Evolutionary conservation across 257 asterid species (phyloP), one percentile per base, ranked within the genome.

Genomic region (Nicotiana otophora): DNA sequence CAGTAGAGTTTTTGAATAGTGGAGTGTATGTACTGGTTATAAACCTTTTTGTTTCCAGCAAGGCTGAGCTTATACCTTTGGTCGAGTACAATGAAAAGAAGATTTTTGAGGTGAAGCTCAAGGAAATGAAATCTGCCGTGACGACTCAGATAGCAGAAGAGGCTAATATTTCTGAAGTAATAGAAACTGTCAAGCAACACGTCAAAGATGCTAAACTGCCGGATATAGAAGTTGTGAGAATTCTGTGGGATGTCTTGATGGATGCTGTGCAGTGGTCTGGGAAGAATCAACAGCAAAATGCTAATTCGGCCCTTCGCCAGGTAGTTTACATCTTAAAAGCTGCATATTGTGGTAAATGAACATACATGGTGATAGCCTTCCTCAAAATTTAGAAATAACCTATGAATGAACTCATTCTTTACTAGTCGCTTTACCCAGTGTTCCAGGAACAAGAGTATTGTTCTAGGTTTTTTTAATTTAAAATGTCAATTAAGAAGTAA

Each of bases 211-310:
- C 98, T 79, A 90, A 91, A 81, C 87, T 95, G 62, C 99, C 99
- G 5, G 98, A 95, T 81, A 86, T 86, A 81, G 98, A 93, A 83
- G 95, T 92, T 78, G 95, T 95, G 16, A 86, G 99, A 34, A 94
- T 95, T 83, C 88, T 95, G 34, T 95, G 99, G 99, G 99, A 95
- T 88, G 92, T 93, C 55, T 83, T 95, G 91, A 95, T 93, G 98
- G 99, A 95, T 88, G 97, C 99, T 54, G 98, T 95, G 75, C 98
- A 93, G 78, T 93, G 99, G 99, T 95, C 99, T 75, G 98, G 95
- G 65, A 93, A 95, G 88, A 93, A 95, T 83, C 99, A 95, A 86
- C 99, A 95, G 87, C 99, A 95, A 84, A 95, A 95, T 84, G 95
- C 99, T 60, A 95, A 95, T 87, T 85, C 88, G 62, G 98, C 95